phyloP scores from a whole-genome alignment of 768 basidiomycete species.

The Russula abietina region DNA sequence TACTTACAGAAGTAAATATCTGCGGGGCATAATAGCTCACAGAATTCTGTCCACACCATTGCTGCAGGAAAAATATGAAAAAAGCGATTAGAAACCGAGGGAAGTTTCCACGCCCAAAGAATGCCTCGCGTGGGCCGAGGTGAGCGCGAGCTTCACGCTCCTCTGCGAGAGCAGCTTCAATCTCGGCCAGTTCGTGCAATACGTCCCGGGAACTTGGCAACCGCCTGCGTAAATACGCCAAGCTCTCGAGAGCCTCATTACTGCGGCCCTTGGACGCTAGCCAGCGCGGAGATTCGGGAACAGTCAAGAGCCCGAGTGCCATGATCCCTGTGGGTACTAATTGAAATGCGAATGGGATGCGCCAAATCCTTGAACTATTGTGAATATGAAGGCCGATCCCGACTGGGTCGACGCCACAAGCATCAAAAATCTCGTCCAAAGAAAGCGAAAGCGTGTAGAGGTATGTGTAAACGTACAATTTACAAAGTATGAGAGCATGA shows the following conservation, averaged over 20 bases:
- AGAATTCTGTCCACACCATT: slow-evolving; percentile 82
- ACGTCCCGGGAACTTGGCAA: slow-evolving; percentile 39
- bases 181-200: slow-evolving; percentile 66
- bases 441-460: background rate
- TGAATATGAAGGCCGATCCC: slow-evolving; percentile 53
- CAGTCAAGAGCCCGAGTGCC: slow-evolving; percentile 58
- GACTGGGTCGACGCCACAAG: slow-evolving; percentile 33
- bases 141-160: slow-evolving; percentile 62
- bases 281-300: slow-evolving; percentile 73
- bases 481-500: slow-evolving; percentile 80
- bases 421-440: background rate
- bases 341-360: slow-evolving; percentile 69
- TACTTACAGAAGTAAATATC: slow-evolving; percentile 57
- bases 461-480: slow-evolving; percentile 48
- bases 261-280: slow-evolving; percentile 56
- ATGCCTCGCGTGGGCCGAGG: slow-evolving; percentile 62
- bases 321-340: slow-evolving; percentile 70
- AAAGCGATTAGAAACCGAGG: slow-evolving; percentile 83
- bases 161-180: slow-evolving; percentile 71
- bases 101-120: slow-evolving; percentile 76
- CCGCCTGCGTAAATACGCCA: slow-evolving; percentile 58
- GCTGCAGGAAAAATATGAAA: slow-evolving; percentile 71
- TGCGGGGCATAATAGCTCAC: slow-evolving; percentile 72
- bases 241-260: slow-evolving; percentile 49
- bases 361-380: slow-evolving; percentile 50